These are phyloP conservation scores for Gossypium rotundifolium DNA, from an alignment of 345 rosid genomes.

Conservation along the genomic window DNA sequence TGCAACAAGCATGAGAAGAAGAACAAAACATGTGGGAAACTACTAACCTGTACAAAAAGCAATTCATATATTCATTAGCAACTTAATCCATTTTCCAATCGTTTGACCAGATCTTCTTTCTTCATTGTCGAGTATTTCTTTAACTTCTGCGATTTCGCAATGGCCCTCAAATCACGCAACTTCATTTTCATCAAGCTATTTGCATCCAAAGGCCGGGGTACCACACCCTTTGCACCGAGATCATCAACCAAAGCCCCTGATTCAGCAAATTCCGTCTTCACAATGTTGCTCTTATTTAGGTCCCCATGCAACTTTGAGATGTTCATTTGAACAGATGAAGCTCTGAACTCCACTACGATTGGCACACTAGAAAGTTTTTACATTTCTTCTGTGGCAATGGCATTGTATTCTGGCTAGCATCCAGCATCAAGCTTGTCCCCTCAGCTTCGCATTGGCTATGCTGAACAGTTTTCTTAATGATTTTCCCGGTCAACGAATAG, in stretches of 20 bases:
- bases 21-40: not conserved
- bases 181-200: constrained; percentile 37
- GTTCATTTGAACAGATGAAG: constrained; percentile 17
- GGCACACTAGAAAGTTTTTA: constrained; percentile 15
- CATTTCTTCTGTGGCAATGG: constrained; percentile 20
- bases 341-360: constrained; percentile 14
- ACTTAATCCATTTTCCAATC: constrained; percentile 21
- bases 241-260: constrained; percentile 15
- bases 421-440: constrained; percentile 8
- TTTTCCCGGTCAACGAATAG: constrained; percentile 22
- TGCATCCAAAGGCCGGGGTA: constrained; percentile 6
- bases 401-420: constrained; percentile 9
- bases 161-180: constrained; percentile 40
- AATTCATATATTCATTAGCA: constrained; percentile 12
- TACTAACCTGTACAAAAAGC: constrained; percentile 22
- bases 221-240: constrained; percentile 14
- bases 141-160: constrained; percentile 45
- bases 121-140: constrained; percentile 37
- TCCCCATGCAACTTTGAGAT: constrained; percentile 19
- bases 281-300: constrained; percentile 7
- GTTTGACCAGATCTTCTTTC: constrained; percentile 42
- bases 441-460: constrained; percentile 19
- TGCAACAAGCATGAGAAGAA: not conserved
- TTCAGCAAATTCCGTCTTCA: constrained; percentile 14
- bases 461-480: constrained; percentile 19